phyloP scores from a whole-genome alignment of 2,329 filamentous ascomycete species.

The Ascochyta clinopodiicola region DNA sequence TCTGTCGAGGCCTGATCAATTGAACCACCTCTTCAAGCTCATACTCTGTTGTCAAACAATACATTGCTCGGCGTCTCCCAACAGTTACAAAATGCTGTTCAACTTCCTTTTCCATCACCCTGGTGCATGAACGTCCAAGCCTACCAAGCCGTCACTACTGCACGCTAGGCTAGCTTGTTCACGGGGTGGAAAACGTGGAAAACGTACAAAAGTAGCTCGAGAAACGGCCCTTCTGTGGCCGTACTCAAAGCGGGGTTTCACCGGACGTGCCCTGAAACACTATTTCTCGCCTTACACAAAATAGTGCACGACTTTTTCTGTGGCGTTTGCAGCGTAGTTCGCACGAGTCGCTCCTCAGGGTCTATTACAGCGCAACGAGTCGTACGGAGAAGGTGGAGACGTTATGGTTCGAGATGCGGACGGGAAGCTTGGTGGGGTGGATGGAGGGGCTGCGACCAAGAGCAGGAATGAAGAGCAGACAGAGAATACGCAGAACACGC shows the following conservation, averaged over 20 bases:
- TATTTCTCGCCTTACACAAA: neutral
- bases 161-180: neutral
- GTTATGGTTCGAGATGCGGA: neutral
- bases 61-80: neutral
- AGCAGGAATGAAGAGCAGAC: neutral
- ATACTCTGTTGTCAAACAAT: neutral
- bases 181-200: neutral
- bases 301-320: neutral
- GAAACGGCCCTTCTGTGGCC: neutral
- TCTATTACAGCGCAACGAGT: neutral
- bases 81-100: neutral
- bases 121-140: neutral
- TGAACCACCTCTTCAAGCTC: too few relatives aligned
- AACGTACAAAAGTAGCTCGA: neutral
- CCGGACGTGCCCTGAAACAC: neutral
- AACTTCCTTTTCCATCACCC: neutral
- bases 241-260: slow-evolving; percentile 5
- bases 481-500: slow-evolving; percentile 31
- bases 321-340: neutral
- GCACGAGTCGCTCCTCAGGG: neutral
- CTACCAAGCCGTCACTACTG: slow-evolving; percentile 2
- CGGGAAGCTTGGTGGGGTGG: neutral
- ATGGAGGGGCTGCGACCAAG: neutral
- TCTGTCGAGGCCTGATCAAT: too few relatives aligned
- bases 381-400: neutral